phyloP scores from a whole-genome alignment of 768 basidiomycete species.

The Leccinellum luteum region DNA sequence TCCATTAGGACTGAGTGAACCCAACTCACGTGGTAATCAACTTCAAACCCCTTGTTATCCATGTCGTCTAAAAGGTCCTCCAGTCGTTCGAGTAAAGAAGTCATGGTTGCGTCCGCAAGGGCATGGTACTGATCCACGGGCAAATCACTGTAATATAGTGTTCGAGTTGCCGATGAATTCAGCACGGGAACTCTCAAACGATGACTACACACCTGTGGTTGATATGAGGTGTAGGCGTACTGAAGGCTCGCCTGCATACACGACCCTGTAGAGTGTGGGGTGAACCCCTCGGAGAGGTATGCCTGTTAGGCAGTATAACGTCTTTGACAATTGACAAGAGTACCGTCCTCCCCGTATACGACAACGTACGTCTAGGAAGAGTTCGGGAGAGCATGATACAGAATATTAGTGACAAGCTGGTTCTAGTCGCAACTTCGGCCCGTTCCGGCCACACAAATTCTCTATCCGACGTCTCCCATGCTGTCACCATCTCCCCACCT shows the following conservation, averaged over 20 bases:
- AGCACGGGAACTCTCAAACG: background rate
- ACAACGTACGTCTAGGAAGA: constrained; percentile 13
- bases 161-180: background rate
- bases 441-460: too few relatives aligned
- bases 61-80: constrained; percentile 68
- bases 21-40: constrained; percentile 79
- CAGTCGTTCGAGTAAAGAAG: constrained; percentile 65
- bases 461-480: too few relatives aligned
- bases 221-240: constrained; percentile 58
- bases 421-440: too few relatives aligned
- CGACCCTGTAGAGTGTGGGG: background rate
- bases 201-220: constrained; percentile 46
- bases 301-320: background rate
- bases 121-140: constrained; percentile 64
- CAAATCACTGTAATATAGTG: constrained; percentile 40
- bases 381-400: constrained; percentile 19
- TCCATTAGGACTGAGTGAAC: background rate
- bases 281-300: background rate
- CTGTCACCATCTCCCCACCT: too few relatives aligned
- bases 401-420: too few relatives aligned
- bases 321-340: constrained; percentile 7
- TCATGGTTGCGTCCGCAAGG: constrained; percentile 77
- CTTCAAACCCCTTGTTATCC: constrained; percentile 61
- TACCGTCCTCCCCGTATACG: background rate
- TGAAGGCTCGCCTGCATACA: constrained; percentile 24